Evolutionary conservation across 345 rosid genomes (phyloP).

Genomic region (Barbarea vulgaris): DNA sequence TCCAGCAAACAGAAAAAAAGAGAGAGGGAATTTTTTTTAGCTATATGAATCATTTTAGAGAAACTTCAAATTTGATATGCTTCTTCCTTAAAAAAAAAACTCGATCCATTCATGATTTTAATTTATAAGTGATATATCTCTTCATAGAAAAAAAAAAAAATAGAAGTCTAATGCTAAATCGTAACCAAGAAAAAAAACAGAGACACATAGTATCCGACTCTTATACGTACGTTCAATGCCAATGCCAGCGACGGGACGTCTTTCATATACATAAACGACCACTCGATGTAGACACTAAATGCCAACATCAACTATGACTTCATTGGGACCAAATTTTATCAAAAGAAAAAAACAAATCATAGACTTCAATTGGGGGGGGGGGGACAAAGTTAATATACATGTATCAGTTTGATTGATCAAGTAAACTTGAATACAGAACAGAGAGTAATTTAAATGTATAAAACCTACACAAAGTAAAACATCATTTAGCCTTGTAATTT

Average conservation of each 20-base stretch:
- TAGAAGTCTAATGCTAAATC: too few relatives aligned
- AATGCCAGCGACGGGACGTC: background rate
- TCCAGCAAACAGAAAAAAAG: too few relatives aligned
- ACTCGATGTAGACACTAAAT: background rate
- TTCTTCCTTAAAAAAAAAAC: too few relatives aligned
- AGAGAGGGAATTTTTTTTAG: too few relatives aligned
- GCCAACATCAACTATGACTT: background rate
- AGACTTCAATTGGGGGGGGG: background rate
- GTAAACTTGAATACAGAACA: background rate
- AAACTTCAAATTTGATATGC: too few relatives aligned
- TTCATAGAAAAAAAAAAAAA: too few relatives aligned
- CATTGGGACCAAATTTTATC: background rate
- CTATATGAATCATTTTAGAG: too few relatives aligned
- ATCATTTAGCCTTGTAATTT: background rate
- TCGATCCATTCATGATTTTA: too few relatives aligned
- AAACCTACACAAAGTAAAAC: background rate
- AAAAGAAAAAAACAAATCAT: background rate
- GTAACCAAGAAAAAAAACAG: background rate
- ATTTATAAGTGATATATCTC: too few relatives aligned
- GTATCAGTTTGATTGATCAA: background rate
- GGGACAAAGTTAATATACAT: background rate
- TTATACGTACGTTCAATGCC: background rate
- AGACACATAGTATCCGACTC: background rate
- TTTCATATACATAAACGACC: background rate
- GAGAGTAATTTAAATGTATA: background rate